Conservation (phyloP, 2,329 filamentous ascomycete genomes). For the Monilinia polystroma region DNA sequence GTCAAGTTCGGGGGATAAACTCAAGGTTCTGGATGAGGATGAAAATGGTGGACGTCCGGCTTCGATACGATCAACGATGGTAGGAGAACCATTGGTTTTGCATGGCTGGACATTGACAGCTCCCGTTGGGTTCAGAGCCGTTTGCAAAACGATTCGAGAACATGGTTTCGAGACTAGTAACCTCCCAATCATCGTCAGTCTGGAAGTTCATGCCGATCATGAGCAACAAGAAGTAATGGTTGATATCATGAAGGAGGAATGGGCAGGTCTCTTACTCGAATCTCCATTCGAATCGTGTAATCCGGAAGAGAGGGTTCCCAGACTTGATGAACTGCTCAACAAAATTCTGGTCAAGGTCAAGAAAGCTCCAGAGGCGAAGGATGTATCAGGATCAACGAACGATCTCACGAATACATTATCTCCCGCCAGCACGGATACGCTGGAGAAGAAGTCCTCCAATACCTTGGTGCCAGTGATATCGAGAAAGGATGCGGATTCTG, state of each 20-base stretch:
- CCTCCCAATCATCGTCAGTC: slow-evolving; percentile 83
- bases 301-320: slow-evolving; percentile 59
- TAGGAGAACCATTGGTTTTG: slow-evolving; percentile 72
- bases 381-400: neutral
- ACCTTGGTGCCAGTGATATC: slow-evolving; percentile 29
- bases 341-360: slow-evolving; percentile 88
- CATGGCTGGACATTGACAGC: slow-evolving; percentile 86
- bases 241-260: slow-evolving; percentile 87
- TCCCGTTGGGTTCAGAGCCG: slow-evolving; percentile 82
- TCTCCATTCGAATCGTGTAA: slow-evolving; percentile 45
- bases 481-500: slow-evolving; percentile 33
- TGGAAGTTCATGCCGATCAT: slow-evolving; percentile 82
- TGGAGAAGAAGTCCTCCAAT: slow-evolving; percentile 22
- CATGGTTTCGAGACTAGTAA: slow-evolving; percentile 74
- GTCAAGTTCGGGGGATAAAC: slow-evolving; percentile 26
- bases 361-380: slow-evolving; percentile 42
- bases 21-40: slow-evolving; percentile 24
- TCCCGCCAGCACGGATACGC: neutral
- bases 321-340: slow-evolving; percentile 67
- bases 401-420: slow-evolving; percentile 11
- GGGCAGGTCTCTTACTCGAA: slow-evolving; percentile 72
- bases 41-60: slow-evolving; percentile 35
- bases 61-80: slow-evolving; percentile 34
- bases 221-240: slow-evolving; percentile 92
- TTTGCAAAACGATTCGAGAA: slow-evolving; percentile 76